phyloP scores from a whole-genome alignment of 306 rosid species.

The Vigna angularis region DNA sequence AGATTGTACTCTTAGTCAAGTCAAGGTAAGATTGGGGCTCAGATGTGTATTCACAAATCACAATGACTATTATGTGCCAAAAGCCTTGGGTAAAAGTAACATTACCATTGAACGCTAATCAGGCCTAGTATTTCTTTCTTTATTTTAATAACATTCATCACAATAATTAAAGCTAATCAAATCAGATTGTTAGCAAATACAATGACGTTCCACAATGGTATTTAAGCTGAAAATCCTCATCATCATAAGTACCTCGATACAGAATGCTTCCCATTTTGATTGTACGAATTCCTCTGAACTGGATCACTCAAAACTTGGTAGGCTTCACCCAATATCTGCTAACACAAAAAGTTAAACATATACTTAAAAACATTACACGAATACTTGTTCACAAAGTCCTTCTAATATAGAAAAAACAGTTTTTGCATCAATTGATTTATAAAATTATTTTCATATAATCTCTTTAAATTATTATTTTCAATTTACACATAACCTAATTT shows the following conservation, averaged over 20 bases:
- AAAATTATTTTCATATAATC: too few relatives aligned
- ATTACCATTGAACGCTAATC: background rate
- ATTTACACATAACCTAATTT: too few relatives aligned
- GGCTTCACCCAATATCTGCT: conserved; percentile 84
- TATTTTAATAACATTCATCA: background rate
- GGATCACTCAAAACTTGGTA: conserved; percentile 94
- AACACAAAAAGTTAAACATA: conserved; percentile 1
- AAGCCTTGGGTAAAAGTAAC: background rate
- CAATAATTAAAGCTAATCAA: background rate
- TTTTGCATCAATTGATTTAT: too few relatives aligned
- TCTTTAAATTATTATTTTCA: too few relatives aligned
- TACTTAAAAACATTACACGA: too few relatives aligned
- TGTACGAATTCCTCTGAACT: conserved; percentile 71
- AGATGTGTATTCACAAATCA: background rate
- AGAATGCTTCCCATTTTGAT: conserved; percentile 83
- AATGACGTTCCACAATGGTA: background rate
- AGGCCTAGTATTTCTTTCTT: background rate
- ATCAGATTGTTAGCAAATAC: background rate
- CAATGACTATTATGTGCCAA: background rate
- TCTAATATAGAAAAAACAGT: too few relatives aligned
- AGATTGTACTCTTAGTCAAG: background rate
- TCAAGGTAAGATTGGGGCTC: background rate
- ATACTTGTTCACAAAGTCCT: too few relatives aligned
- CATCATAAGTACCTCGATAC: conserved; percentile 62
- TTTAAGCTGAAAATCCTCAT: background rate